Conservation (phyloP, 208 protist species). For the Acanthamoeba polyphaga region DNA sequence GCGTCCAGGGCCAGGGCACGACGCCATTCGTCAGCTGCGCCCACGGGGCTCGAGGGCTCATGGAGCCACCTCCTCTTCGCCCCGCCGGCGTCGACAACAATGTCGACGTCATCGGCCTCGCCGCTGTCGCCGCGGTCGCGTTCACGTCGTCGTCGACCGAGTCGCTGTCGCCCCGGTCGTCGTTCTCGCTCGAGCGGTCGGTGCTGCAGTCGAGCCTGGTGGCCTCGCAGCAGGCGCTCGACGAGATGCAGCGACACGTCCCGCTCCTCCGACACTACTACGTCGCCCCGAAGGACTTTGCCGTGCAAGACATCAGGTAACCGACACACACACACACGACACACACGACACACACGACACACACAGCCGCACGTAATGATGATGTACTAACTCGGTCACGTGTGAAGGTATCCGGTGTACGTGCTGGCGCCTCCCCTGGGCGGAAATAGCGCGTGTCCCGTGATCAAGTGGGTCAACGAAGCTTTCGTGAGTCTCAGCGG, state of each 20-base stretch:
- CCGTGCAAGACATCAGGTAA: neutral
- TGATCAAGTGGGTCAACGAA: neutral
- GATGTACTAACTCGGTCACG: neutral
- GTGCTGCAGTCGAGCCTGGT: neutral
- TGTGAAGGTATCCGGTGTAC: neutral
- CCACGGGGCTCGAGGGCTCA: too few species aligned
- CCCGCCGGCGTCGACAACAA: too few species aligned
- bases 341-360: too few species aligned
- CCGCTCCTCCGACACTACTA: neutral
- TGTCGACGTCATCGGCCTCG: neutral
- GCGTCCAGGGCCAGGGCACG: too few species aligned
- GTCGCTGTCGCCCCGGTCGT: neutral
- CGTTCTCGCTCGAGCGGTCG: neutral
- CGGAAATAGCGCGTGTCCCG: neutral
- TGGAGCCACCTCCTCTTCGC: too few species aligned
- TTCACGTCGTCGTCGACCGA: neutral
- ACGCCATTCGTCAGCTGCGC: too few species aligned
- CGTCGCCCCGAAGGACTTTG: neutral
- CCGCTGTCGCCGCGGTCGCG: neutral
- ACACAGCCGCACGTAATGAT: too few species aligned
- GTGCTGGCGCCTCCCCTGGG: neutral
- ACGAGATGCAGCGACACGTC: neutral
- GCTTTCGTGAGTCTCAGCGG: neutral
- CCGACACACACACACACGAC: too few species aligned
- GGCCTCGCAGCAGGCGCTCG: neutral